Base-by-base conservation (phyloP, 2,329 filamentous ascomycete genomes). In the Cryphonectria nitschkei region DNA sequence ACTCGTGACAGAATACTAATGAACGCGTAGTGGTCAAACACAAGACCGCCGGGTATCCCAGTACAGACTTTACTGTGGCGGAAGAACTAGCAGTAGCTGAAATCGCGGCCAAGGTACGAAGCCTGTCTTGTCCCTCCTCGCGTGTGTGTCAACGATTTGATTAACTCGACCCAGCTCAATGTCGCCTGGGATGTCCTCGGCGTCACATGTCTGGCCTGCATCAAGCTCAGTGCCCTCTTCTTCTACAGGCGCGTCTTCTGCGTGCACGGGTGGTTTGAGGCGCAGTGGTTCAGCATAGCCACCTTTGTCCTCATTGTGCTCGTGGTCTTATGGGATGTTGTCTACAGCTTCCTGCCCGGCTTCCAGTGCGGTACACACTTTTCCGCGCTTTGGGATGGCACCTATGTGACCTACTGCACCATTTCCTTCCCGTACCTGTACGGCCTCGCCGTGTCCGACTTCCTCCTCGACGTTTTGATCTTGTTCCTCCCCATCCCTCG, bases 161-260 rank as follows among this genome's bases (percentile, higher is more conserved):
- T 52, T 67, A 34, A 67, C 26, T n/a, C 26, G 29, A n/a, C n/a
- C 13, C 7, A 67, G 65, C 65, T 67, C 29, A 65, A 72, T 72
- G 66, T 74, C 19, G 69, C 68, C 19, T 67, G 70, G 26, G 70
- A 70, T 37, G 32, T 74, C 11, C 41, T 72, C 6, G 65, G 63
- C 26, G 70, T 61, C 14, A 61, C 68, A n/a, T 66, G 65, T 16
- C 71, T 75, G 19, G 71, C 69, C 46, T 72, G 69, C 64, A 65
- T 67, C 37, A 75, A 75, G 52, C 65, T 73, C 58, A 75, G 74
- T 58, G 71, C 70, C 6, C 61, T 75, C 19, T 75, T 75, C 68
- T 75, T 76, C 67, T 76, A 76, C 68, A 70, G 70, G 26, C 73
- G 75, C 29, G 74, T 76, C 19, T 74, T 76, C 54, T 75, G 73